Base-by-base conservation (phyloP, 176 grass and related monocot genomes). In the maize (Zea mays) region DNA sequence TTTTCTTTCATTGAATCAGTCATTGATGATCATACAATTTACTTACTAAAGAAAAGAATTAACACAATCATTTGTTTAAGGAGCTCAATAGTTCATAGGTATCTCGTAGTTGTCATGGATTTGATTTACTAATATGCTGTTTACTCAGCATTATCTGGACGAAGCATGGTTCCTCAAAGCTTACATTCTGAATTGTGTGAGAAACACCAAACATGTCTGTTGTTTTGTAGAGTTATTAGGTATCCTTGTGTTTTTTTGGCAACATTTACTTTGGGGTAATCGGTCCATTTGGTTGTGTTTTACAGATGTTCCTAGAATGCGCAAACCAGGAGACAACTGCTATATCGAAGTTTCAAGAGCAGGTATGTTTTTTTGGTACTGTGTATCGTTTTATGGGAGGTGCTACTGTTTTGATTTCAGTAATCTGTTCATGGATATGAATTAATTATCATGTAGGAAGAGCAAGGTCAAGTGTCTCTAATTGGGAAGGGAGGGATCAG, bases 321-420 rank as follows among this genome's bases (percentile, higher is more conserved):
- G 86, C 65, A 99, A 90, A 69, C 92, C 92, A 69, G 90, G 72
- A 72, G 91, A 97, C 64, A 84, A 86, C 41, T 88, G 82, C 81
- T 90, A 93, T 51, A 51, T 93, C 67, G 96, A 95, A 85, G 87
- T 93, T 75, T 92, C 96, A 81, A 90, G 79, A 90, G 81, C 92
- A 96, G 92, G 96, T 99, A 95, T 76, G 41, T 71, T 39, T 35
- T 87, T 78, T 12, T 85, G n/a, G 40, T 37, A 49, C 56, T 41
- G 68, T 41, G 63, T 17, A 33, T 47, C 46, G 5, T 48, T 70
- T 47, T 2, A 34, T 2, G 6, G 12, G 35, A 34, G 6, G 19
- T 85, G 21, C 57, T 54, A 56, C 65, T 58, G 57, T 46, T 64
- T 13, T 72, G 34, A 70, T 77, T 73, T 57, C 71, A 54, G 77